Evolutionary conservation across 768 basidiomycete species (phyloP), one percentile per base, ranked within the genome.

Genomic region (Lepiota venenata): DNA sequence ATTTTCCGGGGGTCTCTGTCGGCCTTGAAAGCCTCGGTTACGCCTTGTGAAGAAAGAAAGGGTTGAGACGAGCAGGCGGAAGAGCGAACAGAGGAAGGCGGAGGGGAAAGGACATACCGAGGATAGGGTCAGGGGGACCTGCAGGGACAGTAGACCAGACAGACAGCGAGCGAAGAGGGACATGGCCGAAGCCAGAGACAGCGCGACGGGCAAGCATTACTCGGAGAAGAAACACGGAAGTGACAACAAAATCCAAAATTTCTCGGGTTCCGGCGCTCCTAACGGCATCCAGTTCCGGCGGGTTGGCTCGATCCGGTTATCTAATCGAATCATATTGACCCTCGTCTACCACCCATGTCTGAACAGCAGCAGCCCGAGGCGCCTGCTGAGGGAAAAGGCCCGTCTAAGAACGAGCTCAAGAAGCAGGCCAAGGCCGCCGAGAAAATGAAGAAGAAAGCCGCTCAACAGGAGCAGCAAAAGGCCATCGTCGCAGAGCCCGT

Each of bases 11-110:
- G 77, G 69, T 90, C 85, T 64, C 84, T 87, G 82, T 98, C 93
- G 41, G 93, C 92, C 76, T 95, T 97, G 84, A 94, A 99, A 25
- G 93, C 93, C 67, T 98, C 96, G 25, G 91, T 88, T 46, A 99
- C 81, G 58, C 91, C 89, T 91, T 53, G 36, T 55, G 38, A 22
- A 42, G 55, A 52, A 35, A 57, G 47, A 48, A 50, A 53, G 60
- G 54, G 61, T 53, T 36, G 32, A 40, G 25, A 22, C 35, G n/a
- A 25, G 49, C 44, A 46, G 47, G 48, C 55, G 42, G 54, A 56
- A 46, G 38, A 32, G 16, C 20, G 35, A 21, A 52, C 52, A 56
- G 41, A 37, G 38, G 55, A 54, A 39, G n/a, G n/a, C 21, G 25
- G 16, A 43, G 44, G 60, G 42, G 25, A 42, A 58, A 52, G n/a